Percentiles rank a stretch among this genome's conserved stretches.
Evolutionary conservation across 1,284 basidiomycete species (phyloP).

Genomic region (Ceratobasidium sp.): DNA sequence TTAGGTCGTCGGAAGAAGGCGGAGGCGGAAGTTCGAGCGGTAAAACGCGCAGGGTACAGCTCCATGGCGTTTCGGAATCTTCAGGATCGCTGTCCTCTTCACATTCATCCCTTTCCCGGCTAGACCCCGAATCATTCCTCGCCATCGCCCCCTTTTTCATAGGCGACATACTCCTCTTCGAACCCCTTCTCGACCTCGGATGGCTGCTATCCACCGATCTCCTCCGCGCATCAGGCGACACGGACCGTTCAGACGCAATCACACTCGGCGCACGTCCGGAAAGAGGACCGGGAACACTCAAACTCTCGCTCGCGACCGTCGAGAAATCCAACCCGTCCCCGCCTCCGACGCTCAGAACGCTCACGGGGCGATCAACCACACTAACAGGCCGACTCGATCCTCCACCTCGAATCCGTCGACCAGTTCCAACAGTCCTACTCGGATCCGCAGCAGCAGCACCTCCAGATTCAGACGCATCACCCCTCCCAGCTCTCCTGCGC

Average conservation of each 20-base stretch:
- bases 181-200: background rate
- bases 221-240: background rate
- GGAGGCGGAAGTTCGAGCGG: slow-evolving; percentile 8
- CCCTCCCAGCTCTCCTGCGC: slow-evolving; percentile 48
- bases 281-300: background rate
- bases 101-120: slow-evolving; percentile 52
- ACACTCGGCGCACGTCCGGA: background rate
- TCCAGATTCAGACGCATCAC: background rate
- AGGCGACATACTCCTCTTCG: background rate
- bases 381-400: slow-evolving; percentile 6
- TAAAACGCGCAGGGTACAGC: slow-evolving; percentile 76
- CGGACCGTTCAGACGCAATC: slow-evolving; percentile 12
- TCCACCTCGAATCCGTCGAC: slow-evolving; percentile 6
- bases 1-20: background rate
- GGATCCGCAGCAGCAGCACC: background rate
- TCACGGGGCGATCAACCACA: slow-evolving; percentile 11
- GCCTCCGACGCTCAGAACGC: slow-evolving; percentile 31
- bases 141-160: background rate
- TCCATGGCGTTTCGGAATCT: slow-evolving; percentile 96
- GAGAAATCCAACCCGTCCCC: slow-evolving; percentile 2
- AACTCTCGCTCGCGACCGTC: slow-evolving; percentile 48
- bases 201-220: background rate
- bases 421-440: slow-evolving; percentile 23
- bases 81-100: slow-evolving; percentile 86
- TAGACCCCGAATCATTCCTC: slow-evolving; percentile 29